These are phyloP conservation scores for Ophiostoma himal-ulmi DNA, from an alignment of 2,329 filamentous ascomycete species.

Conservation along the genomic window DNA sequence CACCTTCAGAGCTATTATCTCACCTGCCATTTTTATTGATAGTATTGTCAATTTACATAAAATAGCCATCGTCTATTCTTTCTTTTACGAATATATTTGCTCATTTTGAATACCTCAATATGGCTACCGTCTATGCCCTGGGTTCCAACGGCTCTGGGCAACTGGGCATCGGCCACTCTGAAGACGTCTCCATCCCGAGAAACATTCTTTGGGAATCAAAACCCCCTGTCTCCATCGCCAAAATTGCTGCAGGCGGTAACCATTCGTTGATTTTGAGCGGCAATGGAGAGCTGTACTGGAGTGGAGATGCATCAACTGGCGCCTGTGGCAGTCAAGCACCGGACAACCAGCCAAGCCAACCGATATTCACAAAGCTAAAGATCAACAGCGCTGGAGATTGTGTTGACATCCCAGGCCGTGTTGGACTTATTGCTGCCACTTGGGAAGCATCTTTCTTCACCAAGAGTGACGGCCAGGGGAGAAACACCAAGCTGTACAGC, in stretches of 20 bases:
- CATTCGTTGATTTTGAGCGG: constrained; percentile 71
- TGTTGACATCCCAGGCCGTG: constrained; percentile 25
- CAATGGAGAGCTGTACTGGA: constrained; percentile 55
- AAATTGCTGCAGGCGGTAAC: constrained; percentile 66
- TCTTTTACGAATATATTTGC: neutral
- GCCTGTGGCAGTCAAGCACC: constrained; percentile 46
- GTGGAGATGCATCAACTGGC: constrained; percentile 54
- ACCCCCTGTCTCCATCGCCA: constrained; percentile 34
- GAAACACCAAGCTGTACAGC: constrained; percentile 49
- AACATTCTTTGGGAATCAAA: constrained; percentile 47
- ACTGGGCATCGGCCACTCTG: constrained; percentile 62
- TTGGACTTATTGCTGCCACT: constrained; percentile 58
- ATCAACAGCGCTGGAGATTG: constrained; percentile 35
- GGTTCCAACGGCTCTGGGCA: constrained; percentile 75
- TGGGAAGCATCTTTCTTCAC: constrained; percentile 71
- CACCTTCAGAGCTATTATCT: neutral
- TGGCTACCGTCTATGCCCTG: constrained; percentile 58
- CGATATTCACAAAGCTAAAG: constrained; percentile 35
- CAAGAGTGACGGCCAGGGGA: constrained; percentile 39
- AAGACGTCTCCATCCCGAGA: constrained; percentile 64
- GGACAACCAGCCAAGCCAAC: constrained; percentile 26
- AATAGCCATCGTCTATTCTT: no score
- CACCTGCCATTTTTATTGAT: neutral
- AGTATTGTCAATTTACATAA: no score
- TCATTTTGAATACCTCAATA: constrained; percentile 25